Base-by-base conservation (phyloP, 1,139 yeast genomes). In the Candida pseudocylindracea region DNA sequence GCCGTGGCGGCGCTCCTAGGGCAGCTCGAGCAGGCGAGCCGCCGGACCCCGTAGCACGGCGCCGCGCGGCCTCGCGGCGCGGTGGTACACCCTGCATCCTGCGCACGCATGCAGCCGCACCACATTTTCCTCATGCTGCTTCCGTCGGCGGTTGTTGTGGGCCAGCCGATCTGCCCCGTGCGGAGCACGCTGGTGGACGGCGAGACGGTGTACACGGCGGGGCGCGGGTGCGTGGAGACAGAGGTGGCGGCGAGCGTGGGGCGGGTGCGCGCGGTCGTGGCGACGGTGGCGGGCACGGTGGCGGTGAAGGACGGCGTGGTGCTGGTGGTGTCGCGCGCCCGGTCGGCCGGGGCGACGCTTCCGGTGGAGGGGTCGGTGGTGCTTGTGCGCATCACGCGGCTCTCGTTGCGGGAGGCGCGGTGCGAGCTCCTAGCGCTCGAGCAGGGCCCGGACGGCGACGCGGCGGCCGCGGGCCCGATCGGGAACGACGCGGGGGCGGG, bases 311-410 rank as follows among this genome's bases (percentile, higher is more conserved):
- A 48, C 10, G 9, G 9, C 3, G 26, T 25, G 26, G 26, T 9
- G 26, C 10, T 9, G 26, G 10, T 25, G 26, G 10, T 9, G 10
- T 3, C 8, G 26, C 8, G 26, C 12, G 34, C 38, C 10, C 35
- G 35, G n/a, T 29, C 36, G 7, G 38, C 39, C 31, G 43, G 46
- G 10, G 46, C 71, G 12, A 69, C 64, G 34, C 57, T 88, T 35
- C 96, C 98, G 4, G 68, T 70, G 39, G 94, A 81, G 40, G 78
- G 80, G 30, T 94, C 85, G 48, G 51, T 74, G 10, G 95, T 91
- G 2, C 55, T 88, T 20, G 83, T 81, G 1, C 61, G 72, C 35
- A 78, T 88, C 25, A 71, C 75, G 12, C 65, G 73, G 41, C 63
- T 88, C 32, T 61, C 66, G 12, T 54, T 63, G 20, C 68, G 66